A percentile compares a stretch with the other conserved stretches of the same genome.
Conservation (phyloP, 192 early-diverging fungal species). For the Coemansia sp. region DNA sequence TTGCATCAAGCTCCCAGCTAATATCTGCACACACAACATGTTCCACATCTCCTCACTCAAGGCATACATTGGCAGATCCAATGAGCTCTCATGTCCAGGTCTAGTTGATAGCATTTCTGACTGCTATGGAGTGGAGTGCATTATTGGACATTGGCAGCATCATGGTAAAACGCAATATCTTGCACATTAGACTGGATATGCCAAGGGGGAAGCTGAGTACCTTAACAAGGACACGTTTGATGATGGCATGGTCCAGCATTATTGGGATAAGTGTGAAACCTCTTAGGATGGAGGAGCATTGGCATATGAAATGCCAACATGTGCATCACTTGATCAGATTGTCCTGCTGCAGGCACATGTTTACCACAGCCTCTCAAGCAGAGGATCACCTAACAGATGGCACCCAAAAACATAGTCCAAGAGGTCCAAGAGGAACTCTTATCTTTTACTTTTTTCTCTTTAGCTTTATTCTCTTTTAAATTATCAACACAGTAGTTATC, state of each 20-base stretch:
- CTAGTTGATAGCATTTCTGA: neutral
- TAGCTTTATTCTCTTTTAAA: too few relatives aligned
- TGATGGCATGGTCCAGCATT: neutral
- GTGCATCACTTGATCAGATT: too few relatives aligned
- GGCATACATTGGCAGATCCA: neutral
- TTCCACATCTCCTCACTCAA: constrained; percentile 5
- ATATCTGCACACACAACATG: too few relatives aligned
- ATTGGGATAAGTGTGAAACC: neutral
- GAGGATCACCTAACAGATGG: too few relatives aligned
- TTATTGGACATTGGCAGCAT: neutral
- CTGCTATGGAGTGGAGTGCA: neutral
- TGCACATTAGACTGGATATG: neutral
- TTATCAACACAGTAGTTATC: too few relatives aligned
- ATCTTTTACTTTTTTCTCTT: too few relatives aligned
- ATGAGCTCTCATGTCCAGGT: neutral
- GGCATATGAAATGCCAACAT: too few relatives aligned
- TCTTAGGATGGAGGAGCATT: neutral
- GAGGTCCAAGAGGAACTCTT: too few relatives aligned
- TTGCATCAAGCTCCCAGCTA: too few relatives aligned
- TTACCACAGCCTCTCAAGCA: too few relatives aligned
- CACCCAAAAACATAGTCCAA: too few relatives aligned
- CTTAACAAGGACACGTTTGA: neutral
- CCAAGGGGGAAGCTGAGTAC: neutral
- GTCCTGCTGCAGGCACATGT: too few relatives aligned
- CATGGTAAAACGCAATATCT: neutral